A percentile compares a stretch with the other conserved stretches of the same genome.
These are phyloP conservation scores for Naganishia onofrii DNA, from an alignment of 768 basidiomycete genomes.

Conservation along the genomic window DNA sequence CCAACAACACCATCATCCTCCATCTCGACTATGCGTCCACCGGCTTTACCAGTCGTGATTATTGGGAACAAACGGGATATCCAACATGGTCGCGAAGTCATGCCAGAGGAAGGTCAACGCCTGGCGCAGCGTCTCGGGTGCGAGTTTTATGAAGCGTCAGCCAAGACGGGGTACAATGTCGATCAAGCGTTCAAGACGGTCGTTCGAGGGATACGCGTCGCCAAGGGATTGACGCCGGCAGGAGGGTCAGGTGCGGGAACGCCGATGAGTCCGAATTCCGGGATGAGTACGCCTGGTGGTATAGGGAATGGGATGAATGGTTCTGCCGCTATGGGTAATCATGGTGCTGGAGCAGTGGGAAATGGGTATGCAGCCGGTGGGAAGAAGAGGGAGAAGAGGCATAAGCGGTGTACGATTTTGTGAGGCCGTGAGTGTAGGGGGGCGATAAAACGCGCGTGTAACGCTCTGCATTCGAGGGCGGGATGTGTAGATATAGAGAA, in stretches of 20 bases:
- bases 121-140: constrained; percentile 82
- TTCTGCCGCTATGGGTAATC: not conserved
- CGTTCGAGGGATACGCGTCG: constrained; percentile 56
- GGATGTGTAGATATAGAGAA: too few relatives aligned
- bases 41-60: constrained; percentile 69
- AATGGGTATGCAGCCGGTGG: constrained; percentile 50
- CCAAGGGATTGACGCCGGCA: constrained; percentile 34
- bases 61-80: constrained; percentile 97
- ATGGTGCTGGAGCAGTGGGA: constrained; percentile 3
- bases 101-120: constrained; percentile 78
- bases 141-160: constrained; percentile 94
- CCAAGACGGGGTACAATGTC: constrained; percentile 89
- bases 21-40: constrained; percentile 14
- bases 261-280: not conserved
- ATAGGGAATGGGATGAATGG: not conserved
- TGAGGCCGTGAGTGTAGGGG: constrained; percentile 18
- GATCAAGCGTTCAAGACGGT: constrained; percentile 83
- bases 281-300: not conserved
- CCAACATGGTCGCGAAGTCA: constrained; percentile 84
- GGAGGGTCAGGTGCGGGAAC: constrained; percentile 55
- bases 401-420: constrained; percentile 54
- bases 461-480: too few relatives aligned
- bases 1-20: constrained; percentile 22
- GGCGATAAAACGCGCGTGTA: too few relatives aligned
- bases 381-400: constrained; percentile 72